Conservation (phyloP, 129 eudicot genomes). For the Centaurea solstitialis region DNA sequence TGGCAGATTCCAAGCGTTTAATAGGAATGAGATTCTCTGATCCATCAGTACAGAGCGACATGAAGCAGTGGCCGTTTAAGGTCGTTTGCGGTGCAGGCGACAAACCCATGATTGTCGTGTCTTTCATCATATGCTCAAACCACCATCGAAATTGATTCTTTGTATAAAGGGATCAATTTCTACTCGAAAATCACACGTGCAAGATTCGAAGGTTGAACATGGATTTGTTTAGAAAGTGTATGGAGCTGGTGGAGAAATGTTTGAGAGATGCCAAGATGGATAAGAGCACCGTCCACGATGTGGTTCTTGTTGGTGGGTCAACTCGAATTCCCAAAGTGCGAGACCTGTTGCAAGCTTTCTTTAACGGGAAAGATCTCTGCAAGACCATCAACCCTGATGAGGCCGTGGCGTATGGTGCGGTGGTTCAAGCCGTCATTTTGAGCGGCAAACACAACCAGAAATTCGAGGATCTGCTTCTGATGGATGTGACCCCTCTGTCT, state of each 20-base stretch:
- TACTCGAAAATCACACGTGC: conserved; percentile 60
- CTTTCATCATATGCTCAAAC: conserved; percentile 54
- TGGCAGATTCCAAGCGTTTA: conserved; percentile 51
- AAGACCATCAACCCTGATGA: conserved; percentile 67
- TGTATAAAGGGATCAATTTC: conserved; percentile 56
- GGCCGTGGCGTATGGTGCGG: conserved; percentile 70
- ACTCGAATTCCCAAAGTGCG: conserved; percentile 62
- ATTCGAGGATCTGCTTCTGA: conserved; percentile 43
- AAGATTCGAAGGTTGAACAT: conserved; percentile 50
- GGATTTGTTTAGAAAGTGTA: conserved; percentile 55
- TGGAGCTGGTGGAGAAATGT: conserved; percentile 57
- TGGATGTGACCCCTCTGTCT: conserved; percentile 56
- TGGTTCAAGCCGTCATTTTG: conserved; percentile 58
- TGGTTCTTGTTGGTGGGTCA: conserved; percentile 64
- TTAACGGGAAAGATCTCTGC: conserved; percentile 65
- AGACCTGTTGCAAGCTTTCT: conserved; percentile 56
- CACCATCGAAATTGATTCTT: conserved; percentile 51
- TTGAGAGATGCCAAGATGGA: conserved; percentile 45
- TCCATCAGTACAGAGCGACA: conserved; percentile 43
- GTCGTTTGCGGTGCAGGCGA: conserved; percentile 36
- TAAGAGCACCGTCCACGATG: conserved; percentile 43
- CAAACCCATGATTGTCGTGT: conserved; percentile 48
- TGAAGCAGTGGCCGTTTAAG: conserved; percentile 55
- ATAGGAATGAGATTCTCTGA: conserved; percentile 50
- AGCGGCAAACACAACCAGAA: conserved; percentile 53